Evolutionary conservation across 1,284 basidiomycete genomes (phyloP), one percentile per base, ranked within the genome.

Genomic region (Bjerkandera adusta): DNA sequence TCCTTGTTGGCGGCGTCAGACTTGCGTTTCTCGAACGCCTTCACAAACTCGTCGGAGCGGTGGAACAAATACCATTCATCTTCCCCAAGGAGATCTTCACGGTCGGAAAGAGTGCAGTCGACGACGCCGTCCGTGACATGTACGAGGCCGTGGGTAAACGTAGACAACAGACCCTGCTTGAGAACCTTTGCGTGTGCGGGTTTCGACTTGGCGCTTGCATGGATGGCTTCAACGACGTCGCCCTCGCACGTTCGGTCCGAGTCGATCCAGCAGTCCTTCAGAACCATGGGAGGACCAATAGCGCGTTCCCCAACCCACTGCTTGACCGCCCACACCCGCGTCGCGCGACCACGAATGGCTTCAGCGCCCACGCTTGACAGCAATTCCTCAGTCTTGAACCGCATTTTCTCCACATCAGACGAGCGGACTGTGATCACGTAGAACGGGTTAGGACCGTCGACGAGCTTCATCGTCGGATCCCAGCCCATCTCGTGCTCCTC

Each of bases 211-310:
- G 36, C 21, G 10, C 20, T 13, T 10, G 15, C 21, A 12, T 15
- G 13, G 26, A 46, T 32, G 7, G 15, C 30, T 32, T 26, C 37
- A n/a, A 46, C 7, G n/a, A 46, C 32, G 3, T 34, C 16, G 18
- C 48, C 48, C 26, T 50, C 48, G 3, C 15, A 16, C 18, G 15
- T 13, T 4, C 48, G 44, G 18, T 42, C 33, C 12, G 27, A 16
- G 30, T 45, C 37, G 3, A 37, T 24, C 48, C 48, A 50, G 11
- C 6, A 18, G 26, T 50, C 44, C 32, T 46, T 50, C 12, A 50
- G 38, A 8, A 47, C 45, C 6, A 40, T 16, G n/a, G 44, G 32
- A 5, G 33, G 22, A 11, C 45, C 48, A 5, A 5, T 2, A n/a
- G 2, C 10, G 10, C 42, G 35, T 25, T 42, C 21, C 15, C 24